Percentiles rank a stretch among this genome's conserved stretches.
Conservation (phyloP, 1,284 basidiomycete genomes). For the Polyporus tsugae region DNA sequence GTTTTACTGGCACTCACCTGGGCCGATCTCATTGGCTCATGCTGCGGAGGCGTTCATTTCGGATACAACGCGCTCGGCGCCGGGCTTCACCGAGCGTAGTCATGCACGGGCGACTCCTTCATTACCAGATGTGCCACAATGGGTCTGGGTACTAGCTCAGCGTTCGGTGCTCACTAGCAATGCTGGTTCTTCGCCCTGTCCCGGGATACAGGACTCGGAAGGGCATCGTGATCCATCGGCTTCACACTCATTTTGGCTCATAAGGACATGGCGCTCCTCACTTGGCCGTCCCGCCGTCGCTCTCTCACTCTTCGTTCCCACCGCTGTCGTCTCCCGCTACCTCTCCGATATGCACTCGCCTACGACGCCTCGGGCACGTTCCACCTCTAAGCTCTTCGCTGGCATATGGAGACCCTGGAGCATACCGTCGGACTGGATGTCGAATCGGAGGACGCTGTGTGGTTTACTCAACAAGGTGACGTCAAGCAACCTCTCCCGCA, state of each 20-base stretch:
- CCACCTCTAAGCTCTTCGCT: constrained; percentile 13
- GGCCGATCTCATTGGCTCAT: neutral
- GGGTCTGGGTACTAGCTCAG: constrained; percentile 7
- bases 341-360: constrained; percentile 27
- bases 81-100: constrained; percentile 12
- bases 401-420: constrained; percentile 40
- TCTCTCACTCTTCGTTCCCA: neutral
- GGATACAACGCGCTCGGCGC: constrained; percentile 16
- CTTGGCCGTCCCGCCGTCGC: neutral
- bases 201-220: neutral
- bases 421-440: constrained; percentile 27
- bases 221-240: constrained; percentile 6
- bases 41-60: constrained; percentile 27
- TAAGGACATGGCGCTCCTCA: constrained; percentile 9
- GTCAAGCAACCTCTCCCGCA: constrained; percentile 30
- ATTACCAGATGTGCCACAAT: constrained; percentile 12
- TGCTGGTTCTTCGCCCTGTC: constrained; percentile 3
- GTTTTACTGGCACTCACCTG: neutral
- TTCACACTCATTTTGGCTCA: constrained; percentile 6
- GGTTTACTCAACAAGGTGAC: constrained; percentile 42
- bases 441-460: constrained; percentile 30
- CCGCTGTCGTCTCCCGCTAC: neutral
- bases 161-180: neutral
- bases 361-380: constrained; percentile 31
- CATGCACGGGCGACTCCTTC: constrained; percentile 13